A percentile compares a stretch with the other conserved stretches of the same genome.
Conservation (phyloP, 2,329 filamentous ascomycete species). For the Chalara sp. region DNA sequence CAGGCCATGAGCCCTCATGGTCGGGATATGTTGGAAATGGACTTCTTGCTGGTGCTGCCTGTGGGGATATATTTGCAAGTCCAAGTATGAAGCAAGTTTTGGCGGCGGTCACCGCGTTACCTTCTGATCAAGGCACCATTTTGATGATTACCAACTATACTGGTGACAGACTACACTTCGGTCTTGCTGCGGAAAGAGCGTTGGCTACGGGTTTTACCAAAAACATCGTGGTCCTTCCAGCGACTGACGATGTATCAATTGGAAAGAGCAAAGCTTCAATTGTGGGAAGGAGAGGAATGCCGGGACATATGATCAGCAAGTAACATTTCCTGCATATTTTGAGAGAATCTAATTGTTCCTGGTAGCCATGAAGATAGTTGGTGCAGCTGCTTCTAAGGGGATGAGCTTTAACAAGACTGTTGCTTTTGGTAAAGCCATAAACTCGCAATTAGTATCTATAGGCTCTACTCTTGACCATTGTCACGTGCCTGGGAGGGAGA, state of each 20-base stretch:
- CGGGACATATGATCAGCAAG: constrained; percentile 48
- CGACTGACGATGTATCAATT: constrained; percentile 60
- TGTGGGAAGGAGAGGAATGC: constrained; percentile 55
- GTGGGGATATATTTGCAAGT: constrained; percentile 57
- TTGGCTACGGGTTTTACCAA: constrained; percentile 40
- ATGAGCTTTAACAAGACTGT: constrained; percentile 19
- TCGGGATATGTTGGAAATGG: constrained; percentile 56
- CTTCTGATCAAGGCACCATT: constrained; percentile 48
- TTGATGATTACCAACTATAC: constrained; percentile 54
- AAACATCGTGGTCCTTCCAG: constrained; percentile 44
- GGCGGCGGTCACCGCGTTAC: constrained; percentile 47
- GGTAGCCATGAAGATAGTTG: constrained; percentile 32
- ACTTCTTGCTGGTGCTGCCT: constrained; percentile 53
- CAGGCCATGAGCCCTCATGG: constrained; percentile 42
- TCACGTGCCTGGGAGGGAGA: constrained; percentile 42
- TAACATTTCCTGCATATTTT: background rate
- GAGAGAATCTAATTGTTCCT: background rate
- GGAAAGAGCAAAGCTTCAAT: constrained; percentile 45
- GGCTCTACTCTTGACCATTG: constrained; percentile 45
- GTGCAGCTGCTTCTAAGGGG: constrained; percentile 19
- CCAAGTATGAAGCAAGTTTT: constrained; percentile 58
- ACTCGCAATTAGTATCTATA: constrained; percentile 36
- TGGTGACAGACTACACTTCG: constrained; percentile 37
- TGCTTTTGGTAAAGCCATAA: constrained; percentile 22
- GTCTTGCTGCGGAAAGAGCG: constrained; percentile 31